A percentile compares a stretch with the other conserved stretches of the same genome.
phyloP scores from a whole-genome alignment of 805 yeast species.

The Candida gorgasii region DNA sequence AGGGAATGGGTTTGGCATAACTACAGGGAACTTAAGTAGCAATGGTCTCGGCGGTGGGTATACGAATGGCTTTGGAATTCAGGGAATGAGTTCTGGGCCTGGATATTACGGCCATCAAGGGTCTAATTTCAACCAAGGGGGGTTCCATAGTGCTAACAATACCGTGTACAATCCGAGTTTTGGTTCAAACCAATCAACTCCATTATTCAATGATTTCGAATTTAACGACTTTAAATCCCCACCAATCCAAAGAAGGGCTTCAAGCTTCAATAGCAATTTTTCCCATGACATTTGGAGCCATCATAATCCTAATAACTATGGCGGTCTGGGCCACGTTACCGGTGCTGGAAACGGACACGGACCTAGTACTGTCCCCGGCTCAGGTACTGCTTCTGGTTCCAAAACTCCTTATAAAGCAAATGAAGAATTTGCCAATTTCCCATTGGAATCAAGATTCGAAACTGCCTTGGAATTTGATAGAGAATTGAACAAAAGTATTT shows the following conservation, averaged over 20 bases:
- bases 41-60: background rate
- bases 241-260: constrained; percentile 1
- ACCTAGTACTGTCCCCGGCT: background rate
- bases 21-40: background rate
- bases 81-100: background rate
- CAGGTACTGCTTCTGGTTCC: background rate
- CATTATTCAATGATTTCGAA: constrained; percentile 16
- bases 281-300: constrained; percentile 8
- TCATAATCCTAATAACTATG: background rate
- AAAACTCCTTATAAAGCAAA: constrained; percentile 2
- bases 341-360: background rate
- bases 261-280: constrained; percentile 1
- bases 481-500: constrained; percentile 8
- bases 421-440: constrained; percentile 4
- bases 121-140: background rate
- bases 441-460: constrained; percentile 9
- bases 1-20: constrained; percentile 2
- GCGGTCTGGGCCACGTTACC: background rate
- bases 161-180: background rate
- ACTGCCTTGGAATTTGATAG: constrained; percentile 8
- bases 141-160: background rate
- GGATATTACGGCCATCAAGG: constrained; percentile 1
- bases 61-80: constrained; percentile 1
- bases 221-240: constrained; percentile 11
- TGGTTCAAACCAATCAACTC: constrained; percentile 14